Percentiles rank a stretch among this genome's conserved stretches.
Evolutionary conservation across 179 eudicot genomes (phyloP).

Genomic region (Beta corolliflora): DNA sequence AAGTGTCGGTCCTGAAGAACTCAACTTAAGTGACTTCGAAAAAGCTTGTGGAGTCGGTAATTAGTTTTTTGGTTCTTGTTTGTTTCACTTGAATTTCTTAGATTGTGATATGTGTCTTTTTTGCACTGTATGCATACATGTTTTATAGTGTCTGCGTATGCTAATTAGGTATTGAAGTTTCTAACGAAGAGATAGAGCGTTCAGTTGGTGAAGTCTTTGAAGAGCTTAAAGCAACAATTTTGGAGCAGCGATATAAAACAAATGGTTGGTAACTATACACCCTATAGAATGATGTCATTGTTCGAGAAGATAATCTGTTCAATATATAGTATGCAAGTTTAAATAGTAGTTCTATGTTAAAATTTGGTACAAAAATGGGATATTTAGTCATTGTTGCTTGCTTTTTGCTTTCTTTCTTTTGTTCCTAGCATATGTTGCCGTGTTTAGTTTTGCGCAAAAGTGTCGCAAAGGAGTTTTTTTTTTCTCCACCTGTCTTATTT

Average conservation of each 20-base stretch:
- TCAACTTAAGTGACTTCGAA: constrained; percentile 64
- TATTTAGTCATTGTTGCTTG: background rate
- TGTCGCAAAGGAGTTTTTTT: background rate
- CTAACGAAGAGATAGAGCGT: constrained; percentile 57
- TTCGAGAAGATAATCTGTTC: constrained; percentile 9
- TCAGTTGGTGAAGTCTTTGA: constrained; percentile 64
- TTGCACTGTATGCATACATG: background rate
- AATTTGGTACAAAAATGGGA: background rate
- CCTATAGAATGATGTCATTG: background rate
- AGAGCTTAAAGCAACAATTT: constrained; percentile 56
- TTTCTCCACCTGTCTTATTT: background rate
- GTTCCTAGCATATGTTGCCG: background rate
- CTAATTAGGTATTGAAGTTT: constrained; percentile 80
- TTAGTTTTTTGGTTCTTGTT: background rate
- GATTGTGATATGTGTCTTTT: background rate
- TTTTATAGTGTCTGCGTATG: background rate
- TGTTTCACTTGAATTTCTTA: background rate
- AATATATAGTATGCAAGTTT: background rate
- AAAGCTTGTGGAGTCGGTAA: constrained; percentile 95
- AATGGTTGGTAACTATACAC: constrained; percentile 50
- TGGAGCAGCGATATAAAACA: constrained; percentile 82
- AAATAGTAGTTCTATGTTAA: background rate
- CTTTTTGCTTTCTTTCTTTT: background rate
- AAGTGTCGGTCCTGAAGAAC: constrained; percentile 52
- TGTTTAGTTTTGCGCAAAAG: background rate